Percentiles rank a stretch among this genome's conserved stretches.
These are phyloP conservation scores for Hypoxylon sp. DNA, from an alignment of 2,329 filamentous ascomycete species.

Conservation along the genomic window DNA sequence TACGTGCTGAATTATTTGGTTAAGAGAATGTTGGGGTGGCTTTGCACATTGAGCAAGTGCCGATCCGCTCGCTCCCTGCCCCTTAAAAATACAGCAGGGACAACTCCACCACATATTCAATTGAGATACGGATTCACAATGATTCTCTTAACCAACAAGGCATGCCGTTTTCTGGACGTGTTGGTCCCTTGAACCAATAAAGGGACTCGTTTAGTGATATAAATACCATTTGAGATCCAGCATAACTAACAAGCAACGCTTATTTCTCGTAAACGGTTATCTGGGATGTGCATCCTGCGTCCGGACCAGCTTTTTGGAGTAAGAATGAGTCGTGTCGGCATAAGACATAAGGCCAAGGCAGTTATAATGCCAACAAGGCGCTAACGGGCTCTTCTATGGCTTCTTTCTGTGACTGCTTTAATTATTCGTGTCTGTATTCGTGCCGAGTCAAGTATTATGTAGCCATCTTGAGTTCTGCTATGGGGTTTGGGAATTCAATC, in stretches of 20 bases:
- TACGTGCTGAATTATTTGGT: not conserved
- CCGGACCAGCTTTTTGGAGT: not conserved
- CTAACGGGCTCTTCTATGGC: not conserved
- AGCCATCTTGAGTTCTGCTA: not conserved
- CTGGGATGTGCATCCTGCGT: constrained; percentile 12
- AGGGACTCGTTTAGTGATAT: not conserved
- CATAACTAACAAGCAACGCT: not conserved
- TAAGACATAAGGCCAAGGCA: not conserved
- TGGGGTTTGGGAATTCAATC: not conserved
- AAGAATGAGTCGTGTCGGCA: not conserved
- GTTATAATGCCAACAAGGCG: not conserved
- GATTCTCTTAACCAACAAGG: not conserved
- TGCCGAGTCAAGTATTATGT: not conserved
- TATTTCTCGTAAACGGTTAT: not conserved
- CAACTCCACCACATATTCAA: not conserved
- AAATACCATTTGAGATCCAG: not conserved
- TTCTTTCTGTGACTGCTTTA: not conserved
- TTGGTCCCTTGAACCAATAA: not conserved
- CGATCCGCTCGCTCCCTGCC: not conserved
- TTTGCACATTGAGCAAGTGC: not conserved
- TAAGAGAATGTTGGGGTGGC: not conserved
- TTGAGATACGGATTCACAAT: not conserved
- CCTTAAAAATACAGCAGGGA: not conserved
- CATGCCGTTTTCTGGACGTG: not conserved
- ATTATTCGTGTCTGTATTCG: not conserved